Base-by-base conservation (phyloP, 257 asterid species). In the Solanum chiquidenum region DNA sequence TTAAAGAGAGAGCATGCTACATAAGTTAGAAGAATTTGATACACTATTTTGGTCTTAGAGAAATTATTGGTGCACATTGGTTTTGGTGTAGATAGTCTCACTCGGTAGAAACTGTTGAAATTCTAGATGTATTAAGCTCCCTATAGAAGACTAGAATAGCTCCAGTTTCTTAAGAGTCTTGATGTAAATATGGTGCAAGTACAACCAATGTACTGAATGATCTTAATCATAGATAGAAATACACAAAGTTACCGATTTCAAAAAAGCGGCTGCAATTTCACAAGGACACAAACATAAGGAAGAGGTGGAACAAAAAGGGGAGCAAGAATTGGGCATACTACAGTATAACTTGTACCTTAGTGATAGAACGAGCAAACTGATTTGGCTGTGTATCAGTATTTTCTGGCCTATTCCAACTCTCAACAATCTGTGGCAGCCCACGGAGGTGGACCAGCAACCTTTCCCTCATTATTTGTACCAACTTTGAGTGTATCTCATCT, bases 381-480 rank as follows among this genome's bases (percentile, higher is more conserved):
- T 99, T 97, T 62, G 99, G 99, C 88, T 95, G 99, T 84, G 89
- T 35, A 89, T 97, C 98, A 84, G 93, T 46, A 52, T 94, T 95
- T 88, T 91, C 98, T 1, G 94, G 91, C 85, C 96, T 92, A 90
- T 95, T 97, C 99, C 99, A 97, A 86, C 92, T 93, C 91, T 95
- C 99, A 83, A 93, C 96, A 87, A 95, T 93, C 91, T 93, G 96
- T 5, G 99, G 98, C 93, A 97, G 92, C 86, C 96, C 93, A 80
- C 99, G 98, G 68, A 95, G 93, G 94, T 97, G 98, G 88, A 95
- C 91, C 86, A 90, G 88, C 92, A 97, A 80, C 85, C 99, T 90
- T 88, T 97, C 99, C 89, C 95, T 95, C 99, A 97, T 97, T 89
- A 97, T 97, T 93, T 97, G 99, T 84, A 97, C 99, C 89, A 97